Base-by-base conservation (phyloP, 352 stramenopile genomes). In the Phytophthora citricola region DNA sequence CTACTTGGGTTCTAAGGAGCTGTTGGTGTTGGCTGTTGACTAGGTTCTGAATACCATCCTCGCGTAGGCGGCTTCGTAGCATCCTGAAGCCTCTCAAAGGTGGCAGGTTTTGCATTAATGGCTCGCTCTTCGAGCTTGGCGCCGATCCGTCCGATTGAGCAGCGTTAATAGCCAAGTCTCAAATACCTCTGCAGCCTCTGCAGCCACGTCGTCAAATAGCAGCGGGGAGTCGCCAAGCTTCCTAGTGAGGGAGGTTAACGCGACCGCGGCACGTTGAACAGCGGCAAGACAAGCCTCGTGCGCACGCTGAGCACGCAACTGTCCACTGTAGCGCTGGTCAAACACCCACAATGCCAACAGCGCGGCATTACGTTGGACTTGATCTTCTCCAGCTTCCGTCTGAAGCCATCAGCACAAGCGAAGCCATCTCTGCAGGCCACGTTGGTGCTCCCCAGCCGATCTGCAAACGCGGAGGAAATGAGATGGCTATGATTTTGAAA, bases 281-380 rank as follows among this genome's bases (percentile, higher is more conserved):
- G 89, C 65, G 98, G 98, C 46, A 99, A 99, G 82, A 99, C 98
- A 53, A 93, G 85, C 38, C 81, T 98, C 56, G 96, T 99, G 46
- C 97, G 97, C 55, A 96, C 97, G 15, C 76, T 99, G 14, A 99
- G 91, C 53, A 99, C 96, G 17, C 77, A 97, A 24, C 74, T 99
- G 9, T 99, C 95, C 12, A 99, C 98, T 8, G 97, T 98, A 5
- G 86, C 97, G 17, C 86, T 99, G 55, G 98, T 99, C 79, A 99
- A 99, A 78, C 85, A 98, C 51, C 97, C 98, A 48, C 94, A 99
- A 87, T 98, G 87, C 41, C 87, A 97, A 71, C 78, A 97, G 66
- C 87, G 97, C 49, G 97, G 98, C 46, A 99, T 99, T 63, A 99
- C 98, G 52, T 75, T 99, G 29, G 98, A 99, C 77, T 79, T 99